Percentiles rank a stretch among this genome's conserved stretches.
Conservation (phyloP, 2,329 filamentous ascomycete species). For the Dendrostoma leiphaemia region DNA sequence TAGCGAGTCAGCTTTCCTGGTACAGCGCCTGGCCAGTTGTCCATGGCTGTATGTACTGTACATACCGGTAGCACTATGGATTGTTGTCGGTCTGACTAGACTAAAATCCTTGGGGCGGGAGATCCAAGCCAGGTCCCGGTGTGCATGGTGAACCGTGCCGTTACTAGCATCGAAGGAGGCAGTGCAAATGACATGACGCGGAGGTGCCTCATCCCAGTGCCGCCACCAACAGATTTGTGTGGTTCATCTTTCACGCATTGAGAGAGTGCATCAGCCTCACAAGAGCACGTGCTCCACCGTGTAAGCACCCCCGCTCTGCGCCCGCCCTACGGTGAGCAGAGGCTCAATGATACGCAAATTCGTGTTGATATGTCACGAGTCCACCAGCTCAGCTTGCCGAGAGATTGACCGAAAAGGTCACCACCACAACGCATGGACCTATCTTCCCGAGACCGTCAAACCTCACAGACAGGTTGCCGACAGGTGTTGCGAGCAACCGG, state of each 20-base stretch:
- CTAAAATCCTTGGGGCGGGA: constrained; percentile 10
- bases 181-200: neutral
- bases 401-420: neutral
- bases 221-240: no score
- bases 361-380: no score
- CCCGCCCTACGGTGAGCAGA: no score
- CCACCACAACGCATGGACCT: neutral
- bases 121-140: constrained; percentile 1
- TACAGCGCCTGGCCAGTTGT: constrained; percentile 1
- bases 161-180: neutral
- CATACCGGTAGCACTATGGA: no score
- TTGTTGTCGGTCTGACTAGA: no score
- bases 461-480: neutral
- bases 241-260: no score
- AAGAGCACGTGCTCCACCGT: no score
- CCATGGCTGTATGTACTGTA: no score
- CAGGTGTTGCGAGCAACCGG: neutral
- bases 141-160: neutral
- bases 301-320: no score
- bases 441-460: neutral
- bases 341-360: no score
- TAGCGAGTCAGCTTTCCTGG: constrained; percentile 1
- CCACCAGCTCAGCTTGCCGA: neutral
- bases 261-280: no score
- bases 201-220: no score